Base-by-base conservation (phyloP, 352 stramenopile species). In the Peronospora farinosa region DNA sequence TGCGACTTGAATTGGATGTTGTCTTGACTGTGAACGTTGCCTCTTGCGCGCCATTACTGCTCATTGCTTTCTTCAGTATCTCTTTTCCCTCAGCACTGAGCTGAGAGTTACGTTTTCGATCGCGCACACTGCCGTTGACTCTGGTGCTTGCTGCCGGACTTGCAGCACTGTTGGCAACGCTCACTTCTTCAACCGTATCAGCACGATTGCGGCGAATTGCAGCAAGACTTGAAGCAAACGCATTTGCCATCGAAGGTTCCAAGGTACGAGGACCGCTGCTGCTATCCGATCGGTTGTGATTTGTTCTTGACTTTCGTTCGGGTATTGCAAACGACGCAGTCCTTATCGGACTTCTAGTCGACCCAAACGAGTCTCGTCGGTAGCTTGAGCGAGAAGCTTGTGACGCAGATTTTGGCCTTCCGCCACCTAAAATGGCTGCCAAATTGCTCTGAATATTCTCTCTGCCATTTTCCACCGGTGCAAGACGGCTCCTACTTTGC, bases 1-100 rank as follows among this genome's bases (percentile, higher is more conserved):
- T 86, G 2, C 79, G 71, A 40, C 74, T 72, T 6, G 50, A 44
- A 43, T 50, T 69, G 37, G 44, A 38, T 19, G 57, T 60, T 11
- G 51, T 11, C 11, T 69, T 67, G 16, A 50, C 53, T 21, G 64
- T 73, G n/a, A 41, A 41, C 2, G 49, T 25, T 17, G 35, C 11
- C 21, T 47, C 33, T 30, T 46, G 42, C 15, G 40, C 35, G 12
- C 62, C 56, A 38, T 67, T 64, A n/a, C 43, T 42, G 12, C 51
- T 51, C 16, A 90, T 82, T 7, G 76, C 80, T 40, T 86, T 84
- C 47, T 83, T 69, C 28, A 86, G 51, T 3, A 92, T 72, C n/a
- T 72, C 65, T 27, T 92, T 92, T 8, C 74, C 78, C 51, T 89
- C 80, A 19, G 78, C 74, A 54, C 80, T 92, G 8, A 89, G 60